Conservation (phyloP, 768 basidiomycete genomes). For the Mycena belliarum region DNA sequence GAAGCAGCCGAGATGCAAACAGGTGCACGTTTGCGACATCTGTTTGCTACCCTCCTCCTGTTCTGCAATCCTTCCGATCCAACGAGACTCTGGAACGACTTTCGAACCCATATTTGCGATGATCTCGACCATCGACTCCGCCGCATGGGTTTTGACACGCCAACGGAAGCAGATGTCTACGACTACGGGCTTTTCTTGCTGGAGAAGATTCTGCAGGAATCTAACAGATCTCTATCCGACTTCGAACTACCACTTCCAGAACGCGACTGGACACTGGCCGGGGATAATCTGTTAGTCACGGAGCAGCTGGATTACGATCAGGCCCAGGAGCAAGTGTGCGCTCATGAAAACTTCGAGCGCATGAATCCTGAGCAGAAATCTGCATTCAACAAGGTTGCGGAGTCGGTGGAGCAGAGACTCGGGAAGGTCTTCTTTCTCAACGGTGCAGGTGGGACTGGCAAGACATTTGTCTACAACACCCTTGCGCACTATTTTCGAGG, state of each 20-base stretch:
- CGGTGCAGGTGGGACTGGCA: conserved; percentile 5
- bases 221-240: background rate
- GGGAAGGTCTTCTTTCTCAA: conserved; percentile 38
- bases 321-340: conserved; percentile 11
- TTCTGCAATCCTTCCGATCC: conserved; percentile 10
- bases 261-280: too few species aligned
- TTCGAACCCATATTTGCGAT: conserved; percentile 11
- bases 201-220: conserved; percentile 4
- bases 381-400: conserved; percentile 31
- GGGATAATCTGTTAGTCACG: background rate
- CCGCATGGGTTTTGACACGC: background rate
- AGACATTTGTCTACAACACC: conserved; percentile 3
- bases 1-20: conserved; percentile 38
- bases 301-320: conserved; percentile 1
- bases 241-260: background rate
- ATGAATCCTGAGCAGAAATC: conserved; percentile 35
- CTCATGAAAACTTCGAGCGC: background rate
- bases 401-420: conserved; percentile 24
- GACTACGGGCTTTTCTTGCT: conserved; percentile 12
- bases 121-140: conserved; percentile 5
- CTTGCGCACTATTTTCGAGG: conserved; percentile 33
- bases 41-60: conserved; percentile 34
- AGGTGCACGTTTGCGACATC: conserved; percentile 30
- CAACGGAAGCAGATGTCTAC: background rate
- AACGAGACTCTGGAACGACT: background rate